Evolutionary conservation across 2,329 filamentous ascomycete genomes (phyloP), one percentile per base, ranked within the genome.

Genomic region (Penicillium corylophilum): DNA sequence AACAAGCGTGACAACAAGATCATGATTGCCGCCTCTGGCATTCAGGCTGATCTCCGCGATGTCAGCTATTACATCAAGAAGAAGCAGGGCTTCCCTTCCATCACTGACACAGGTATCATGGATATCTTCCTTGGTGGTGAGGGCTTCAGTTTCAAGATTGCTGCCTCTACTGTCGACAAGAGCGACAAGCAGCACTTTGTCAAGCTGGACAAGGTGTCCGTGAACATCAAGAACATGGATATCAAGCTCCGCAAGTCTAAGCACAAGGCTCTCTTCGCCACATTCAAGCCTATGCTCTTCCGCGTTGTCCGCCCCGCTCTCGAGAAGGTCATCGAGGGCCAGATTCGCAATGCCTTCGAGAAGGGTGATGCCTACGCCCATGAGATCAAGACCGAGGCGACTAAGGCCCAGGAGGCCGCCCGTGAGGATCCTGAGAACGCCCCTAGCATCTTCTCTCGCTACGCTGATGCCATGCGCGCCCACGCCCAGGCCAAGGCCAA

Each of bases 1-100:
- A 95, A 82, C 79, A 90, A 87, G 79, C 87, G 85, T 72, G 87
- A 89, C 74, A 92, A 96, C 74, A 87, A 86, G 67, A 66, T 93
- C 60, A 90, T 94, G 79, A 80, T 97, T 56, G 88, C 90, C 55
- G 88, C 94, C 3, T 88, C 89, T 22, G 93, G 94, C 47, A 82
- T 99, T 36, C 94, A 99, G 78, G 91, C 93, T 79, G 94, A 99
- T 62, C 79, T 97, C 40, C 54, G 73, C 62, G 90, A 96, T 67
- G 90, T 99, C 56, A 90, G 89, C 72, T 97, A 92, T 81, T 92
- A 97, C 73, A 81, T 99, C 75, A 94, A 94, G 78, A 89, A 87
- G 76, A 97, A 99, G 83, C 78, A 91, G 65, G 93, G 94, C 8
- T 96, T 96, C 79, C 93, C 92, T 3, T 82, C 86, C 13, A 79